phyloP scores from a whole-genome alignment of 768 basidiomycete species.

The Wakefieldia striispora region DNA sequence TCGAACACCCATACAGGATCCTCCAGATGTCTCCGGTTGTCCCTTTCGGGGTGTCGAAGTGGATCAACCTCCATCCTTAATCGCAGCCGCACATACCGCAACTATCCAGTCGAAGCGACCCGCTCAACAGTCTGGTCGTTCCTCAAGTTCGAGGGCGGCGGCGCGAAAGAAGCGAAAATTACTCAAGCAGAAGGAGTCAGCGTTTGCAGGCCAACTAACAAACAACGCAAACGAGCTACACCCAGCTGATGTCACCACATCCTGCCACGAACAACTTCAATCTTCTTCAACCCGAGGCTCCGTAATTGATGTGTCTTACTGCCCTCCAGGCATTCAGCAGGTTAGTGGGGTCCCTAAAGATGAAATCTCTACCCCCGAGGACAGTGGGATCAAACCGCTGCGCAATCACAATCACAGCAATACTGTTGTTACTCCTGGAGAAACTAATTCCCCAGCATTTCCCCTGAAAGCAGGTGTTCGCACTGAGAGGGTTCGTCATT shows the following conservation, averaged over 20 bases:
- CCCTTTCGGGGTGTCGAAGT: background rate
- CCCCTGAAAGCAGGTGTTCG: conserved; percentile 21
- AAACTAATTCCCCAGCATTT: background rate
- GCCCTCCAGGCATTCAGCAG: background rate
- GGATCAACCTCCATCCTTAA: background rate
- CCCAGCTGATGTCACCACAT: background rate
- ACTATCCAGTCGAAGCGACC: background rate
- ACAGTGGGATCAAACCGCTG: background rate
- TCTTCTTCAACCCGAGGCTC: background rate
- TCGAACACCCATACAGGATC: background rate
- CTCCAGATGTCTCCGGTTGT: background rate
- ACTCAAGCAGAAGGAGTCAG: conserved; percentile 5
- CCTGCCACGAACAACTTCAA: conserved; percentile 4
- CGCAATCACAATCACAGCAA: background rate
- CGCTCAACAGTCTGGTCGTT: conserved; percentile 1
- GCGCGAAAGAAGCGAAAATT: conserved; percentile 17
- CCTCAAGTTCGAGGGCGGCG: background rate
- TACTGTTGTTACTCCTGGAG: background rate
- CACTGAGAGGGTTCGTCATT: conserved; percentile 27
- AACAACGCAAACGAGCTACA: background rate
- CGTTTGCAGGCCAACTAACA: background rate
- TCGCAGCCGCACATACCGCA: background rate
- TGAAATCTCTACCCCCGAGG: background rate
- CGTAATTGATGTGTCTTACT: background rate
- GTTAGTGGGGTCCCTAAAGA: background rate